phyloP scores from a whole-genome alignment of 371 early-diverging fungal species.

The Mortierella sp. region DNA sequence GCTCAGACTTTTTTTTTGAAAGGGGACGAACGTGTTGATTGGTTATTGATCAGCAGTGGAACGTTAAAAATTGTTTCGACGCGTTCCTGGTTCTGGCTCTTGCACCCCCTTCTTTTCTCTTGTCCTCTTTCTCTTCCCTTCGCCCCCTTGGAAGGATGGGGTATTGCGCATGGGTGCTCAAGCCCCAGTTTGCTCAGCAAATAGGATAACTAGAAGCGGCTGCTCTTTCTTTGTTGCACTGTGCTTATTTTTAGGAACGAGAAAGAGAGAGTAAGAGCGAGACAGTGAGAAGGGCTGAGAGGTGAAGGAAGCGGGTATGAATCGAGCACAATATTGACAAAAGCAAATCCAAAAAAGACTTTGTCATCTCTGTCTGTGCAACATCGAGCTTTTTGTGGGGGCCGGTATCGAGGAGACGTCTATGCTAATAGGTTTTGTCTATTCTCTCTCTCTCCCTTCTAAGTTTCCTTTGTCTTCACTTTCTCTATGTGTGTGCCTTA shows the following conservation, averaged over 20 bases:
- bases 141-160: not conserved
- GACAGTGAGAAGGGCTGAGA: not conserved
- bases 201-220: not conserved
- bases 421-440: not conserved
- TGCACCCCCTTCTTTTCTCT: not conserved
- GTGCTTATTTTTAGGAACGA: not conserved
- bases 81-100: not conserved
- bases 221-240: not conserved
- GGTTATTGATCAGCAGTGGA: not conserved
- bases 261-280: not conserved
- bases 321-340: too few relatives aligned
- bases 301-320: not conserved
- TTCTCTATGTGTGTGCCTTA: not conserved
- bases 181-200: slow-evolving; percentile 4
- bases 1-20: not conserved
- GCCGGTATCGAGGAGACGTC: not conserved
- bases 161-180: not conserved
- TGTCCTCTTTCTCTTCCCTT: not conserved
- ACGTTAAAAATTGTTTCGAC: not conserved
- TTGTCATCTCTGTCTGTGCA: slow-evolving; percentile 1
- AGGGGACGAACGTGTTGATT: not conserved
- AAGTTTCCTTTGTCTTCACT: not conserved
- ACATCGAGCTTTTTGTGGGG: not conserved
- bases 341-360: not conserved
- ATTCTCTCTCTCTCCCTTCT: not conserved